These are phyloP conservation scores for Pulveroboletus sp. DNA, from an alignment of 768 basidiomycete genomes.

Conservation along the genomic window DNA sequence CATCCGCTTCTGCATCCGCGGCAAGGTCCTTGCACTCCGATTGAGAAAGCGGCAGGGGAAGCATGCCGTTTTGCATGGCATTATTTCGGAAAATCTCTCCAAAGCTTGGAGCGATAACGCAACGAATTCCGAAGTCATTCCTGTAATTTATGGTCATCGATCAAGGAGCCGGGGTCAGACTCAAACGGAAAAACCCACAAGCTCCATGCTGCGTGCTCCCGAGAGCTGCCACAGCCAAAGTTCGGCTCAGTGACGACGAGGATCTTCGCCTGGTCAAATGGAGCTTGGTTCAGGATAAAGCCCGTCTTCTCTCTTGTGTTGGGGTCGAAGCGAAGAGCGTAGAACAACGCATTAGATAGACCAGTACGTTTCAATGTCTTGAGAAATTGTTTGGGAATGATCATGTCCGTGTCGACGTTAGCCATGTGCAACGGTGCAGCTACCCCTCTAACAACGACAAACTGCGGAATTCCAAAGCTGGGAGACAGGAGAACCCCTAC, in stretches of 20 bases:
- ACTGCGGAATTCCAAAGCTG: conserved; percentile 52
- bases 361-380: conserved; percentile 91
- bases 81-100: conserved; percentile 90
- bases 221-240: conserved; percentile 88
- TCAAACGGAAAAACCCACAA: conserved; percentile 44
- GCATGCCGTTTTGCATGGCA: conserved; percentile 91
- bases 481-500: conserved; percentile 37
- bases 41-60: conserved; percentile 68
- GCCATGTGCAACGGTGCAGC: conserved; percentile 76
- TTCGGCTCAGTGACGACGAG: conserved; percentile 82
- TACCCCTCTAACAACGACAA: conserved; percentile 67
- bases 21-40: conserved; percentile 68
- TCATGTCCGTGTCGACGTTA: conserved; percentile 91
- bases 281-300: conserved; percentile 78
- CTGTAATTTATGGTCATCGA: conserved; percentile 30
- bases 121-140: conserved; percentile 87
- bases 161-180: neutral
- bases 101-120: conserved; percentile 83
- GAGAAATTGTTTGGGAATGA: conserved; percentile 91
- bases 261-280: conserved; percentile 71
- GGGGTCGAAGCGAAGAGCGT: conserved; percentile 70
- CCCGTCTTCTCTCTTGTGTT: conserved; percentile 77
- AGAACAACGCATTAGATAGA: conserved; percentile 78
- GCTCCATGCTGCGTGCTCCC: conserved; percentile 89
- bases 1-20: conserved; percentile 68